Percentiles rank a stretch among this genome's conserved stretches.
These are phyloP conservation scores for Raffaelea ambrosiae DNA, from an alignment of 2,329 filamentous ascomycete species.

Conservation along the genomic window DNA sequence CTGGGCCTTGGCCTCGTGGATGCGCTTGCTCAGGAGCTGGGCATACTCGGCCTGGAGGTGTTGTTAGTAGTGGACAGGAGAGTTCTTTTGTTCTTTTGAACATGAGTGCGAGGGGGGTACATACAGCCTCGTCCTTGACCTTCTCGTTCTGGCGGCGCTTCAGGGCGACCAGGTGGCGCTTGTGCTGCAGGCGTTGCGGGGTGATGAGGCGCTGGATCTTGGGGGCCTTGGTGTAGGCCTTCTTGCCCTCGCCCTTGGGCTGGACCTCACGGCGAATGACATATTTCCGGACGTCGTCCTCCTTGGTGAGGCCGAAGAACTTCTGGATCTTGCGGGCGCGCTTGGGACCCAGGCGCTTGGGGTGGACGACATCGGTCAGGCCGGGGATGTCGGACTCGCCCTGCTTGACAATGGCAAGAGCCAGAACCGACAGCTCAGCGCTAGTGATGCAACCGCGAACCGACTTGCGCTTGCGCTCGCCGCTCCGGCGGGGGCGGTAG, in stretches of 20 bases:
- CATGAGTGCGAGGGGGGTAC: slow-evolving; percentile 26
- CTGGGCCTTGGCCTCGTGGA: slow-evolving; percentile 88
- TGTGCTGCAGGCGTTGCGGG: slow-evolving; percentile 99
- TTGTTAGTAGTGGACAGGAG: slow-evolving; percentile 24
- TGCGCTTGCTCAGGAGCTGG: slow-evolving; percentile 92
- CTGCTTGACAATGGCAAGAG: slow-evolving; percentile 95
- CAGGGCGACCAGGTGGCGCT: slow-evolving; percentile 94
- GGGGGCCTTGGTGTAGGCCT: slow-evolving; percentile 98
- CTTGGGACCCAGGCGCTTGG: slow-evolving; percentile 99
- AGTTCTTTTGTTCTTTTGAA: too few relatives aligned
- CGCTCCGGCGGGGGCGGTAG: slow-evolving; percentile 96
- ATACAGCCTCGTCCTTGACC: slow-evolving; percentile 97
- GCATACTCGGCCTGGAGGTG: slow-evolving; percentile 91
- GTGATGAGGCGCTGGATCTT: slow-evolving; percentile 99
- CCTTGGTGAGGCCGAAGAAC: slow-evolving; percentile 99
- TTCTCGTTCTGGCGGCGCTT: slow-evolving; percentile 97
- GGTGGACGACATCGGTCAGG: slow-evolving; percentile 94
- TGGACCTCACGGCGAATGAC: slow-evolving; percentile 98
- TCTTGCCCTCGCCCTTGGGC: slow-evolving; percentile 95
- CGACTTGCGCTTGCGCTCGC: slow-evolving; percentile 99
- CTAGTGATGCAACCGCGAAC: slow-evolving; percentile 98
- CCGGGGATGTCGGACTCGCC: slow-evolving; percentile 90
- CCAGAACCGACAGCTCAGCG: slow-evolving; percentile 90
- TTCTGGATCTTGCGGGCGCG: slow-evolving; percentile 99
- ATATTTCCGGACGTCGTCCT: slow-evolving; percentile 99